These are phyloP conservation scores for Pyrenopolyporus hunteri DNA, from an alignment of 495 filamentous ascomycete species.

Conservation along the genomic window DNA sequence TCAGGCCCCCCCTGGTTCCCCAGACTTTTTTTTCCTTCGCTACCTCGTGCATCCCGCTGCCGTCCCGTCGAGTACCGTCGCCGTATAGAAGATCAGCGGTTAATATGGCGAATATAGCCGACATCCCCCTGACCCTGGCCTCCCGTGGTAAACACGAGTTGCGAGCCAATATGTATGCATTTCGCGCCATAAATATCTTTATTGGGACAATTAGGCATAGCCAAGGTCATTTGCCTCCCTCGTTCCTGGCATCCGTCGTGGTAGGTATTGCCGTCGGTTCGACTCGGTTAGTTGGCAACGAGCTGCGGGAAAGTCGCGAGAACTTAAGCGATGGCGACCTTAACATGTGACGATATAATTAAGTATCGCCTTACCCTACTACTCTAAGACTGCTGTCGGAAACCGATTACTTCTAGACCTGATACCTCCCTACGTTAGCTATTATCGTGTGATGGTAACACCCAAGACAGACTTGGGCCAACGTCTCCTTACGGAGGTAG, in stretches of 20 bases:
- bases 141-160: constrained; percentile 10
- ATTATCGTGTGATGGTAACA: neutral
- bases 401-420: neutral
- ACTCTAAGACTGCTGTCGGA: neutral
- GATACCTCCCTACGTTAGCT: neutral
- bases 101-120: constrained; percentile 39
- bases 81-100: constrained; percentile 24
- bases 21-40: neutral
- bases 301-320: neutral
- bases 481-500: neutral
- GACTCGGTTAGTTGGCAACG: neutral
- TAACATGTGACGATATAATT: neutral
- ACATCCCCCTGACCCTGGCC: constrained; percentile 17
- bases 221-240: too few relatives aligned
- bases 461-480: neutral
- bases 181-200: neutral
- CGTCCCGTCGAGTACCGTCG: neutral
- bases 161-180: constrained; percentile 10
- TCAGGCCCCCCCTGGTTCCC: neutral
- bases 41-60: constrained; percentile 17
- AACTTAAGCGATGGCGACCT: constrained; percentile 2
- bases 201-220: too few relatives aligned
- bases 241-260: too few relatives aligned
- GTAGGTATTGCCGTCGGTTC: constrained; percentile 1
- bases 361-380: neutral